phyloP scores from a whole-genome alignment of 306 rosid genomes.

The Quercus bicolor region DNA sequence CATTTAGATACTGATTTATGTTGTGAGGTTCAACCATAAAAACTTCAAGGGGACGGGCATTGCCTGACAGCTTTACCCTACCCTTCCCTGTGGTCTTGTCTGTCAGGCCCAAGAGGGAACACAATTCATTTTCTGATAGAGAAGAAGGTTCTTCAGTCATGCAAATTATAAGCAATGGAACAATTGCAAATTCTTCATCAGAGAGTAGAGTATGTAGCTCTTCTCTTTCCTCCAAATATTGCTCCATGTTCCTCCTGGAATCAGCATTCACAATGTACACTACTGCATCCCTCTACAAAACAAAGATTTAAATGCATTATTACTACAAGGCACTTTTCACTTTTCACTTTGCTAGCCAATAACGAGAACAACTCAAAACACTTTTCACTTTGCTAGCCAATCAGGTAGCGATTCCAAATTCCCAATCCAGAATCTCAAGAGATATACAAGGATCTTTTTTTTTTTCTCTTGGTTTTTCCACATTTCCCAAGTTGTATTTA shows the following conservation, averaged over 20 bases:
- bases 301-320: not conserved
- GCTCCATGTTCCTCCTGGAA: conserved; percentile 49
- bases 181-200: conserved; percentile 60
- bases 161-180: conserved; percentile 77
- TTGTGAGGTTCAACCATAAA: conserved; percentile 84
- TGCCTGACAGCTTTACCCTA: conserved; percentile 60
- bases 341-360: not conserved
- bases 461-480: not conserved
- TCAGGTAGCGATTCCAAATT: not conserved
- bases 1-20: conserved; percentile 84
- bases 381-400: not conserved
- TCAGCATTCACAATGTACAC: conserved; percentile 71
- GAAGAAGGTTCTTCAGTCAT: conserved; percentile 73
- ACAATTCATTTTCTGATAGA: conserved; percentile 75
- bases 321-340: not conserved
- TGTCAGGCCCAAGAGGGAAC: conserved; percentile 62
- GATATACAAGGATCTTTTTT: not conserved
- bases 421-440: not conserved
- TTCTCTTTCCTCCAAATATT: conserved; percentile 62
- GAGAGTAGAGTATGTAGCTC: conserved; percentile 81
- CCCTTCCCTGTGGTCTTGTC: conserved; percentile 94
- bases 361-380: not conserved
- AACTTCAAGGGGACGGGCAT: conserved; percentile 76
- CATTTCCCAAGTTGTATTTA: not conserved
- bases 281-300: conserved; percentile 77